These are phyloP conservation scores for Coemansia sp. DNA, from an alignment of 371 early-diverging fungal species.

Conservation along the genomic window DNA sequence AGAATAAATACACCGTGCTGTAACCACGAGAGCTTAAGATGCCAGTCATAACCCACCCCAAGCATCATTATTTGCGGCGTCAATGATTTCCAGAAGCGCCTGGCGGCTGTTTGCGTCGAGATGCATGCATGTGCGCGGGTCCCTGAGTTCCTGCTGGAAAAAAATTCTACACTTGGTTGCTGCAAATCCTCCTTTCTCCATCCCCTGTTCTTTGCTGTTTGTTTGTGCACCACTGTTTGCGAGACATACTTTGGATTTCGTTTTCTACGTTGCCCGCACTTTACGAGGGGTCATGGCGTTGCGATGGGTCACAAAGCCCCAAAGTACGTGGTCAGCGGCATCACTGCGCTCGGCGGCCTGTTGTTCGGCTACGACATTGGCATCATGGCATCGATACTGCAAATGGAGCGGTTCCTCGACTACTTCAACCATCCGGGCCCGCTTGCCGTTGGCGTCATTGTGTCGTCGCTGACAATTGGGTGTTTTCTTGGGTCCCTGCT, in stretches of 20 bases:
- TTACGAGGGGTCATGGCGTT: slow-evolving; percentile 5
- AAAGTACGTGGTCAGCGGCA: slow-evolving; percentile 19
- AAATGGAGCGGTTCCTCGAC: slow-evolving; percentile 47
- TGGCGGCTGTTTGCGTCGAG: not conserved
- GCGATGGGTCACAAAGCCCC: slow-evolving; percentile 14
- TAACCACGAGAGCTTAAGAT: no score
- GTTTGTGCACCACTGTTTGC: not conserved
- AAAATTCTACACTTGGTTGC: not conserved
- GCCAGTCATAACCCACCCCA: not conserved
- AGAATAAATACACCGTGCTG: no score
- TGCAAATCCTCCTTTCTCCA: not conserved
- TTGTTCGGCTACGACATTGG: slow-evolving; percentile 57
- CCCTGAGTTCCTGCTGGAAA: not conserved
- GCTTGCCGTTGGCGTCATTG: slow-evolving; percentile 55
- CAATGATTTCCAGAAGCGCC: not conserved
- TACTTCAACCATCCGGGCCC: slow-evolving; percentile 58
- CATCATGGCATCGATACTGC: slow-evolving; percentile 50
- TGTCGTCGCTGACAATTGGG: slow-evolving; percentile 65
- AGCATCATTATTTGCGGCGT: not conserved
- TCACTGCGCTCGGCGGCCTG: slow-evolving; percentile 51
- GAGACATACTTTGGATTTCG: not conserved
- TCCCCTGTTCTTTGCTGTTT: not conserved
- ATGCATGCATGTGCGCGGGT: not conserved
- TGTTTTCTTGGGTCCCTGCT: slow-evolving; percentile 61
- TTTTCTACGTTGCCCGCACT: not conserved